Evolutionary conservation across 2,329 filamentous ascomycete genomes (phyloP), one percentile per base, ranked within the genome.

Genomic region (Colletotrichum sansevieriae): DNA sequence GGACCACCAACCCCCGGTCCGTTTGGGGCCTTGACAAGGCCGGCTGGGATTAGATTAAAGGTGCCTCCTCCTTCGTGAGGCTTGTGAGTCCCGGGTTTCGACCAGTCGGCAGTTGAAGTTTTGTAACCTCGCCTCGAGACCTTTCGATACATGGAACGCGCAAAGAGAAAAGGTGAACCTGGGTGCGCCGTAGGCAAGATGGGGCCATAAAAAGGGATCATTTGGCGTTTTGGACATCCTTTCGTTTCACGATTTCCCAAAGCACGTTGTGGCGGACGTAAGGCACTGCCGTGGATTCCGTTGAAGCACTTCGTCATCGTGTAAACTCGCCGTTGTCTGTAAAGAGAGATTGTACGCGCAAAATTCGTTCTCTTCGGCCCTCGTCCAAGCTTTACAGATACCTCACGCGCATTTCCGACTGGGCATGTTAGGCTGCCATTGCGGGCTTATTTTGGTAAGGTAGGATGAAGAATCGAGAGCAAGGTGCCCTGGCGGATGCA

Each of bases 11-110:
- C 4, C 4, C 25, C 25, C 25, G 25, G 25, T 25, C 25, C 25
- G 25, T 25, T 25, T 25, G 25, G 25, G 25, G 54, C 4, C 13
- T 25, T 12, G n/a, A 25, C 29, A 46, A 35, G 56, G 25, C 52
- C 46, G 29, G 25, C 25, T 41, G 35, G 39, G 62, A 43, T 60
- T 56, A 51, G 51, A 65, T 68, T 56, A 56, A 68, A 61, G 62
- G 64, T 51, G 12, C 33, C 25, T 56, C 58, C 41, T 51, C 41
- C 39, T 7, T 18, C 3, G 12, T 6, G 6, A n/a, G 43, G 33
- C 52, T 22, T 43, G 57, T 37, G 8, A 18, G n/a, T 20, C n/a
- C 25, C 29, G 29, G 49, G 58, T n/a, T 29, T 44, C 15, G 22
- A 43, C 55, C 62, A 60, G 47, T 51, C 55, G 55, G 55, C 62